Percentiles rank a stretch among this genome's conserved stretches.
Conservation (phyloP, 805 yeast genomes). For the Soucietia sequanensis region DNA sequence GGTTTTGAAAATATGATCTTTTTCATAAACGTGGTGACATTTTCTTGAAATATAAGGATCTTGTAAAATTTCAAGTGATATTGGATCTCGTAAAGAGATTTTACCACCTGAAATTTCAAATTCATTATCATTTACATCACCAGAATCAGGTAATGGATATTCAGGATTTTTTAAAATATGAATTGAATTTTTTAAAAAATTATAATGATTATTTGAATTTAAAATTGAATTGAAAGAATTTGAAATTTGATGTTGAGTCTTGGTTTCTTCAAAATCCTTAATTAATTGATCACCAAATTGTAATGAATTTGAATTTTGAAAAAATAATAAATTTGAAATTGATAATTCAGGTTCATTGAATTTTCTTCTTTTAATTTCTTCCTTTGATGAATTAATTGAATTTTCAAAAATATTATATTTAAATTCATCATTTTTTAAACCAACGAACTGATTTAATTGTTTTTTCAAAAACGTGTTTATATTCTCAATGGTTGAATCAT, state of each 20-base stretch:
- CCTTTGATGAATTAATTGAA: slow-evolving; percentile 15
- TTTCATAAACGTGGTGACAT: slow-evolving; percentile 67
- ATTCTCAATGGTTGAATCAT: slow-evolving; percentile 1
- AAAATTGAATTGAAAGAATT: slow-evolving; percentile 7
- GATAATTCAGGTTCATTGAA: slow-evolving; percentile 20
- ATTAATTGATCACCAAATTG: slow-evolving; percentile 16
- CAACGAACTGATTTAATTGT: slow-evolving; percentile 12
- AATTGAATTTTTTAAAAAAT: slow-evolving; percentile 37
- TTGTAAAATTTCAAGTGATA: slow-evolving; percentile 51
- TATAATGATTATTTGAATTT: slow-evolving; percentile 13
- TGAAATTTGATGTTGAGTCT: slow-evolving; percentile 4
- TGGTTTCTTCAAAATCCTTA: slow-evolving; percentile 6
- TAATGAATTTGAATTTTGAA: slow-evolving; percentile 9
- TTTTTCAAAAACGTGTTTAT: not conserved
- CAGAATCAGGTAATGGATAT: slow-evolving; percentile 55
- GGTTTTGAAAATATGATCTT: slow-evolving; percentile 36
- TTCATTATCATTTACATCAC: slow-evolving; percentile 53
- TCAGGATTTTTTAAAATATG: slow-evolving; percentile 59
- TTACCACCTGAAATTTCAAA: slow-evolving; percentile 68
- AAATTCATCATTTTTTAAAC: slow-evolving; percentile 10
- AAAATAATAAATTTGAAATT: slow-evolving; percentile 19
- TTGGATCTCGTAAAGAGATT: slow-evolving; percentile 66
- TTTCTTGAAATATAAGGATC: slow-evolving; percentile 53
- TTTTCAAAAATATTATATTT: slow-evolving; percentile 10
- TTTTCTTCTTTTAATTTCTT: slow-evolving; percentile 15